phyloP scores from a whole-genome alignment of 2,329 filamentous ascomycete genomes.

The Madurella mycetomatis region DNA sequence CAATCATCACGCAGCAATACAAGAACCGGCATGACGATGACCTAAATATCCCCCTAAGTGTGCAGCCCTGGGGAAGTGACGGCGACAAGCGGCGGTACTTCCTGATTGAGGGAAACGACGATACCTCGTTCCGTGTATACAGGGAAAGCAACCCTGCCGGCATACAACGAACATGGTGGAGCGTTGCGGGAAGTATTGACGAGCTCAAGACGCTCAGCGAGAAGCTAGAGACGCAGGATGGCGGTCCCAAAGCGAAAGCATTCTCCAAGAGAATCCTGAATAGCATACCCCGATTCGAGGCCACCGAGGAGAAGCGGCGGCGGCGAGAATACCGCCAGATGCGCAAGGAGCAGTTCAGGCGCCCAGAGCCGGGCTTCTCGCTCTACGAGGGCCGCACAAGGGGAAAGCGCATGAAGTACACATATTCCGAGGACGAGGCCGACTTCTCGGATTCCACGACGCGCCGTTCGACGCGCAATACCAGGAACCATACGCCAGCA shows the following conservation, averaged over 20 bases:
- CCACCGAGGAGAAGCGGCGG: slow-evolving; percentile 92
- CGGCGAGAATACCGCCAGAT: slow-evolving; percentile 85
- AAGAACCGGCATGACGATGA: slow-evolving; percentile 81
- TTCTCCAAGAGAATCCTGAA: slow-evolving; percentile 72
- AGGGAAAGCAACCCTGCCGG: slow-evolving; percentile 82
- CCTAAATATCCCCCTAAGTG: slow-evolving; percentile 75
- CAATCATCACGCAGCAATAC: slow-evolving; percentile 80
- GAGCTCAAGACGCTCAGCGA: slow-evolving; percentile 72
- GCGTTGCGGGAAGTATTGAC: slow-evolving; percentile 83
- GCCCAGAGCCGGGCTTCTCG: slow-evolving; percentile 84
- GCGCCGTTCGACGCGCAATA: slow-evolving; percentile 70
- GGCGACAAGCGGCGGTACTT: slow-evolving; percentile 91
- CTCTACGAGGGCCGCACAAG: slow-evolving; percentile 94
- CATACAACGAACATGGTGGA: slow-evolving; percentile 81
- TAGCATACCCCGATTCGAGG: slow-evolving; percentile 86
- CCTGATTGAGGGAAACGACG: slow-evolving; percentile 87
- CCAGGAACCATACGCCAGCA: slow-evolving; percentile 66
- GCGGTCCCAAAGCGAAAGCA: slow-evolving; percentile 72
- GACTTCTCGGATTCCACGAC: slow-evolving; percentile 58
- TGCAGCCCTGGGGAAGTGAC: slow-evolving; percentile 75
- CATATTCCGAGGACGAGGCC: slow-evolving; percentile 80
- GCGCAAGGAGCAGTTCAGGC: slow-evolving; percentile 80
- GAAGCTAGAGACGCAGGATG: slow-evolving; percentile 72
- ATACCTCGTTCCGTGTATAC: slow-evolving; percentile 91
- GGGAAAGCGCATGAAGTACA: slow-evolving; percentile 95